Base-by-base conservation (phyloP, 1,284 basidiomycete species). In the Tausonia pullulans region DNA sequence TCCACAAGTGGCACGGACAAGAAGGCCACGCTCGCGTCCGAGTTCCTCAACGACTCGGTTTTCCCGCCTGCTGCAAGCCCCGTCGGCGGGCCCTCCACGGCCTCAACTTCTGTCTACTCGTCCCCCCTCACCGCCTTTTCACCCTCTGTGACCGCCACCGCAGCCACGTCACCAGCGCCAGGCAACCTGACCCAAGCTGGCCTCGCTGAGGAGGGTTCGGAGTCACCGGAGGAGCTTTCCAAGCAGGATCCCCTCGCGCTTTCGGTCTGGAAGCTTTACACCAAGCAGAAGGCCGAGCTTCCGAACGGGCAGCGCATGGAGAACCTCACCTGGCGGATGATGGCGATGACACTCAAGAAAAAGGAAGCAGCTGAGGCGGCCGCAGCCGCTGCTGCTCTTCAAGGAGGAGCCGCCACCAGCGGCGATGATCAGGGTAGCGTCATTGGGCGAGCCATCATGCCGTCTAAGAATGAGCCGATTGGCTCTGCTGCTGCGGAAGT, bases 181-280 rank as follows among this genome's bases (percentile, higher is more conserved):
- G 46, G 41, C 49, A 59, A 16, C 51, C 48, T 50, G 46, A 50
- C 57, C 11, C 27, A 50, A 27, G 14, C 5, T 41, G 44, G 41
- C 43, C 49, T 40, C 41, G 58, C 45, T 8, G 59, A 57, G 46
- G 55, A 16, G 41, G 43, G 48, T 43, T 27, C 52, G 9, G 16
- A 59, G 3, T 48, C 48, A n/a, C 56, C 72, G 3, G 73, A 76
- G 39, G 72, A 74, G 45, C 75, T 79, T 71, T 75, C 77, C 7
- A 75, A 76, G 69, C 78, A 91, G 65, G 94, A 97, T 74, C 94
- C 93, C 2, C 81, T 97, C 9, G 92, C 92, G 1, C 87, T 93
- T 1, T 92, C 97, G 76, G 88, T 98, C 13, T 98, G 95, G 95
- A 91, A 87, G 77, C 90, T 97, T 83, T 98, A 93, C 73, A 86